Percentiles rank a stretch among this genome's conserved stretches.
Evolutionary conservation across 805 yeast species (phyloP).

Genomic region (Yarrowia divulgata): DNA sequence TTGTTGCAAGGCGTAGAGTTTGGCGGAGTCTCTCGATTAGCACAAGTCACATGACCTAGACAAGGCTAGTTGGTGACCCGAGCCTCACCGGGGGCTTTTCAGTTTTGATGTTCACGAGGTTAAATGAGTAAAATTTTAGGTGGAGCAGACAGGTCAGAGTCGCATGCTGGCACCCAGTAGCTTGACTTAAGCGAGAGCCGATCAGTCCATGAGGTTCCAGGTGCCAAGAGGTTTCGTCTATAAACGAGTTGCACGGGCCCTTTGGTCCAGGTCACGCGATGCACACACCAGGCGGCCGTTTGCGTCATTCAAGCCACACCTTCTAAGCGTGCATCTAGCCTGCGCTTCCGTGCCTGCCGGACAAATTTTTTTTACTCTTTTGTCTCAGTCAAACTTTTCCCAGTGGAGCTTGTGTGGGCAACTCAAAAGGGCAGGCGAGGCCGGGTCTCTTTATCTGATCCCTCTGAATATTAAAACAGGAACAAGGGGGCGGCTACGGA

Average conservation of each 20-base stretch:
- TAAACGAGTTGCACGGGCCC: not conserved
- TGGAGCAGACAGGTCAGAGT: too few relatives aligned
- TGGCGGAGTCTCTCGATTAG: conserved; percentile 6
- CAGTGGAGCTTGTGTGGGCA: not conserved
- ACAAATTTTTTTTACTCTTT: conserved; percentile 7
- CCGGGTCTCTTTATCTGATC: conserved; percentile 14
- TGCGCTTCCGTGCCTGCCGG: conserved; percentile 16
- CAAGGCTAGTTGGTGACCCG: not conserved
- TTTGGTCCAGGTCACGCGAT: conserved; percentile 33
- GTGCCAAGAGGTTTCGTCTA: not conserved
- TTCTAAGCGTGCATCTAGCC: not conserved
- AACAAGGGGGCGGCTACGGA: not conserved
- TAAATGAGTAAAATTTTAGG: not conserved
- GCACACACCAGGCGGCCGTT: not conserved
- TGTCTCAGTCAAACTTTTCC: not conserved
- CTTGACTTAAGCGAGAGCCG: not conserved
- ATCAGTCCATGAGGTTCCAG: not conserved
- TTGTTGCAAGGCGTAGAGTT: not conserved
- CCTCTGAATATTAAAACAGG: not conserved
- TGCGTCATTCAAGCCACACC: conserved; percentile 35
- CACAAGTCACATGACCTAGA: conserved; percentile 24
- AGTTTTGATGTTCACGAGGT: conserved; percentile 4
- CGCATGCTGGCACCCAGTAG: too few relatives aligned
- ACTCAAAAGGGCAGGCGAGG: conserved; percentile 22
- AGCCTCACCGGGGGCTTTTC: conserved; percentile 11